Base-by-base conservation (phyloP, 2,329 filamentous ascomycete genomes). In the Trichophyton rubrum region DNA sequence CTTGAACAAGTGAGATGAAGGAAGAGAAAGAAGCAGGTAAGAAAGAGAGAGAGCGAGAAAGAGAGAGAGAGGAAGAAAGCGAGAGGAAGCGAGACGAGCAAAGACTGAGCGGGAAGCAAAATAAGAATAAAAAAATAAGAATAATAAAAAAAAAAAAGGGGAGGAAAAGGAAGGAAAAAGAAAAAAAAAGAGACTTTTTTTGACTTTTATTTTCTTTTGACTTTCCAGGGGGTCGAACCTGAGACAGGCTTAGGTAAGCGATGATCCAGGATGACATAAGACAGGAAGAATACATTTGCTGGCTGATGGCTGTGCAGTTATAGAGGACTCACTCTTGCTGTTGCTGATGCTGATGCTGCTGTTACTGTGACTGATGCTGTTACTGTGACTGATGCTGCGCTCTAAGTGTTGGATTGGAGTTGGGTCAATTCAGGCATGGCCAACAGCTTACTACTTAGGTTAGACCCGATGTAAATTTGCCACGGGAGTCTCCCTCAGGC, bases 241-340 rank as follows among this genome's bases (percentile, higher is more conserved):
- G 49, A 55, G 49, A 55, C 49, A 49, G 22, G 49, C 49, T 55
- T 33, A 55, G 49, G 15, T 55, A 55, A 55, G 49, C 49, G 49
- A 17, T 43, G 11, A 15, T 43, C 40, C 8, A 35, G 33, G 33
- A 9, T 35, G 33, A 11, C 33, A 35, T 27, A 11, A 35, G 33
- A 35, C 33, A 35, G 33, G 11, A 11, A 35, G 33, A 11, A n/a
- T n/a, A n/a, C n/a, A n/a, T n/a, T n/a, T n/a, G n/a, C n/a, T n/a
- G n/a, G n/a, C n/a, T n/a, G n/a, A n/a, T n/a, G n/a, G n/a, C n/a
- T n/a, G n/a, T n/a, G n/a, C n/a, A n/a, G n/a, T 27, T 27, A 27
- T 5, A 6, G 24, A 27, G 24, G 22, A 24, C 3, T 2, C 1
- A 22, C 22, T 22, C 30, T 33, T 5, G 30, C 30, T 33, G 9